Base-by-base conservation (phyloP, 441 rosid species). In the Eruca vesicaria region DNA sequence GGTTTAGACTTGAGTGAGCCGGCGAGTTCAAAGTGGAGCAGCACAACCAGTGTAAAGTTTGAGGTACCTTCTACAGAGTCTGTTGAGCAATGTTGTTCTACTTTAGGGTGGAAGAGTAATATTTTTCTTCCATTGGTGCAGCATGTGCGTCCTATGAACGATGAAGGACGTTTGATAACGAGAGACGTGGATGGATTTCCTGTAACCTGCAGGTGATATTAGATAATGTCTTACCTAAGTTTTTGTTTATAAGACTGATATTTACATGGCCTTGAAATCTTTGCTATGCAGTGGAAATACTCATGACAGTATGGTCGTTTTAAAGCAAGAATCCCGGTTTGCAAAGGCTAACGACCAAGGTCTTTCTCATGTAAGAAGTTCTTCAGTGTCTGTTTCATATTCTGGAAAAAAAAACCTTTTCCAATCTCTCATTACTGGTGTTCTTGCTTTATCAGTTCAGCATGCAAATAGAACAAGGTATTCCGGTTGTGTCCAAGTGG, bases 391-490 rank as follows among this genome's bases (percentile, higher is more conserved):
- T 32, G 26, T 43, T 63, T 18, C 41, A 43, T 56, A 43, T 18
- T 14, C 35, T 23, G 21, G 11, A 28, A n/a, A 23, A 41, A 66
- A 28, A n/a, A 21, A 53, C 60, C 10, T 21, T 53, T 18, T 36
- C 12, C 31, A 12, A 0, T 55, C 10, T 66, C 36, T 78, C 41
- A 31, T 5, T 63, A 31, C 29, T 16, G 18, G 78, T 72, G 56
- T 83, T 72, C 69, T 78, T 12, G 41, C 76, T 16, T 73, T 9
- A 75, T 82, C 96, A 95, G 99, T 81, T 88, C 66, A 86, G 87
- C 67, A 85, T 92, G 88, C 93, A 87, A 83, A 89, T 91, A 77
- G 99, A 95, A 76, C 99, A 95, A 84, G 98, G 98, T 63, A 87
- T 92, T 81, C 99, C 98, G 6, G 88, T 92, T 82, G 83, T 92